These are phyloP conservation scores for Brassica nigra DNA, from an alignment of 345 rosid species.

Conservation along the genomic window DNA sequence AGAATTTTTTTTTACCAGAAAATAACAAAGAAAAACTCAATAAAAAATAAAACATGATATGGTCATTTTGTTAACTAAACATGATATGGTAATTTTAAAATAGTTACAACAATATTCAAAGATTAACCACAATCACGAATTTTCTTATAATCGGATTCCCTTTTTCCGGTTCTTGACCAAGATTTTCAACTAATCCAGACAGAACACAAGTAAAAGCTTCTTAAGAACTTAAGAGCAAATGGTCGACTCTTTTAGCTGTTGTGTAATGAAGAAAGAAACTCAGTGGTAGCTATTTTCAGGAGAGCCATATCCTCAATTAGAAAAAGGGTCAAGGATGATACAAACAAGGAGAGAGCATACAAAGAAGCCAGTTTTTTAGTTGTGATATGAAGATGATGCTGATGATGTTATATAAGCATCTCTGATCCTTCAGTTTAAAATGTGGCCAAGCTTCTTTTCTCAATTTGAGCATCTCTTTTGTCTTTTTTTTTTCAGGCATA, in stretches of 20 bases:
- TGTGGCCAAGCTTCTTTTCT: constrained; percentile 26
- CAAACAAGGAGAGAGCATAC: constrained; percentile 1
- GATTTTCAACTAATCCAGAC: constrained; percentile 8
- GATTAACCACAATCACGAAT: constrained; percentile 33
- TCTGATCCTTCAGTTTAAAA: constrained; percentile 21
- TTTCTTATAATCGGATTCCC: constrained; percentile 34
- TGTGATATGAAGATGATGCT: constrained; percentile 23
- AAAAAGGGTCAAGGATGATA: constrained; percentile 14
- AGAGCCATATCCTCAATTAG: neutral
- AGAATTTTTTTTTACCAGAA: neutral
- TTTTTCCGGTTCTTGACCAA: constrained; percentile 28
- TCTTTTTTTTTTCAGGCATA: constrained; percentile 46
- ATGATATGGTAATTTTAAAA: neutral
- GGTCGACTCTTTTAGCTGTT: neutral
- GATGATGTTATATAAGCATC: constrained; percentile 22
- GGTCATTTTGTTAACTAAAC: neutral
- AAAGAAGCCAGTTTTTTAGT: neutral
- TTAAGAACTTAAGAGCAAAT: neutral
- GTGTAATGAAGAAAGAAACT: neutral
- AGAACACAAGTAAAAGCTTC: constrained; percentile 21
- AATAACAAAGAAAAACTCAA: neutral
- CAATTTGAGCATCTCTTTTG: constrained; percentile 35
- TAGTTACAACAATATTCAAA: constrained; percentile 4
- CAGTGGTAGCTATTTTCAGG: too few relatives aligned
- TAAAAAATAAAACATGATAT: too few relatives aligned